These are phyloP conservation scores for Bipolaris sorokiniana DNA, from an alignment of 2,329 filamentous ascomycete species.

Conservation along the genomic window DNA sequence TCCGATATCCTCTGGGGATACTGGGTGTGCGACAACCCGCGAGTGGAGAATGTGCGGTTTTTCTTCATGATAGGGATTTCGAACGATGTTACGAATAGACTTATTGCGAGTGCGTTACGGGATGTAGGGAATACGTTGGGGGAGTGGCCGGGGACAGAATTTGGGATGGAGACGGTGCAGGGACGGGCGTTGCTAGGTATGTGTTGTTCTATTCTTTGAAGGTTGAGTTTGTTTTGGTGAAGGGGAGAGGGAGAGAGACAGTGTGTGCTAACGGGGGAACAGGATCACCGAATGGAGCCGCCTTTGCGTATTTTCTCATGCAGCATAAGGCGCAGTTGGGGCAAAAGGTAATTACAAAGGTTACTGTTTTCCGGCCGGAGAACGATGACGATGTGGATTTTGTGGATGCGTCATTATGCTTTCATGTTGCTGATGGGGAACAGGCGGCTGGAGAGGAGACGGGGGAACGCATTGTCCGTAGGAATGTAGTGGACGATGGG, in stretches of 20 bases:
- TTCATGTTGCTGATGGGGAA: constrained; percentile 18
- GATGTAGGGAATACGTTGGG: constrained; percentile 5
- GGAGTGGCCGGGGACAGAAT: constrained; percentile 27
- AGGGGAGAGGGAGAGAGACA: background rate
- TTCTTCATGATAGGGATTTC: constrained; percentile 29
- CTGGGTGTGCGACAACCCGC: constrained; percentile 20
- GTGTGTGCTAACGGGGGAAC: background rate
- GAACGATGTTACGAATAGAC: constrained; percentile 23
- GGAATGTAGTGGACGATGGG: background rate
- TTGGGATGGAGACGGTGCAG: constrained; percentile 20
- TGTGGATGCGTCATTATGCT: constrained; percentile 21
- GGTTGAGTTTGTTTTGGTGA: background rate
- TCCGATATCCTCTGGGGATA: constrained; percentile 33
- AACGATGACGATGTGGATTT: constrained; percentile 20
- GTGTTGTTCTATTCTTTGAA: background rate
- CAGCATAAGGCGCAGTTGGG: constrained; percentile 29
- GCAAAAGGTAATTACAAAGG: constrained; percentile 20
- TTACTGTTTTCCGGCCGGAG: constrained; percentile 20
- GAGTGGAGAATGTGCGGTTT: constrained; percentile 22
- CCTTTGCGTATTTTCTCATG: constrained; percentile 32
- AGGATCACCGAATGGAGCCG: constrained; percentile 28
- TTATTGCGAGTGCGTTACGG: constrained; percentile 23
- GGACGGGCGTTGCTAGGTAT: constrained; percentile 25
- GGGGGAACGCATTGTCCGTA: background rate
- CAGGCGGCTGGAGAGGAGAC: constrained; percentile 1